Conservation (phyloP, 2,329 filamentous ascomycete genomes). For the Aspergillus sp. region DNA sequence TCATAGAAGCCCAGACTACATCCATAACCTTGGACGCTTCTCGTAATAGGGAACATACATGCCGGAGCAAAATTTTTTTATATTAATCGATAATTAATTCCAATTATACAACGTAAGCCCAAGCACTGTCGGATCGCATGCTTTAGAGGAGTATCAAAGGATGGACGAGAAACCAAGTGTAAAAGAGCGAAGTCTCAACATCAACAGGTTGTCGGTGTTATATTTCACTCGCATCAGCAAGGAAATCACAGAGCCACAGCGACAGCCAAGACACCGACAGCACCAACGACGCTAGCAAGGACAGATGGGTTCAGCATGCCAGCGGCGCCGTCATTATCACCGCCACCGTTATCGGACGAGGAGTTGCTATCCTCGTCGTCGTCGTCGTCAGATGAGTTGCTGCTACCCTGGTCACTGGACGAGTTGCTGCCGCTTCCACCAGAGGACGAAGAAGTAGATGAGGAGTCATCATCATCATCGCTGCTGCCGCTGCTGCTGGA, state of each 20-base stretch:
- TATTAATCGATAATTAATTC: neutral
- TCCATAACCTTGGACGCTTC: no score
- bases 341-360: no score
- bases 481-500: no score
- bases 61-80: neutral
- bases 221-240: neutral
- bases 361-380: neutral
- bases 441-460: no score
- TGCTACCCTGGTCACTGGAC: no score
- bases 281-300: neutral
- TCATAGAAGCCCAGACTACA: no score
- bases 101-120: neutral
- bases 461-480: no score
- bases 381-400: neutral
- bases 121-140: neutral
- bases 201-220: no score
- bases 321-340: neutral
- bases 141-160: neutral
- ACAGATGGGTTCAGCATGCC: constrained; percentile 2
- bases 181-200: no score
- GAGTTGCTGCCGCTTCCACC: no score
- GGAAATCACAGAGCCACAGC: neutral
- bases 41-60: no score
- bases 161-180: neutral
- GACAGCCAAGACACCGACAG: neutral